Base-by-base conservation (phyloP, 345 rosid species). In the Mangifera indica region DNA sequence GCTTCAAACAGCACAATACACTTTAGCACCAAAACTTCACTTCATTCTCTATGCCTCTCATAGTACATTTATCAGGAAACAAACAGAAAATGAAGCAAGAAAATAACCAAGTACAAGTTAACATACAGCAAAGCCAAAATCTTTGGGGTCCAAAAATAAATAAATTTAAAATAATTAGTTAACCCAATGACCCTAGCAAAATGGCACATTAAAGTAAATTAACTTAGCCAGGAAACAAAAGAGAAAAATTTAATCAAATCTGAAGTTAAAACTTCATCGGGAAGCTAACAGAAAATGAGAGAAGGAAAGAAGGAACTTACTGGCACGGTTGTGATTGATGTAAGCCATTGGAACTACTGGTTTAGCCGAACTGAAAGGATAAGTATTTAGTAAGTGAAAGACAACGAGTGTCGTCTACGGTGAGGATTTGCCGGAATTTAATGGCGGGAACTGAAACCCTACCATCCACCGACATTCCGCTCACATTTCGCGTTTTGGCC, bases 401-500 rank as follows among this genome's bases (percentile, higher is more conserved):
- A 21, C 5, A 17, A 20, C 13, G n/a, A 63, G n/a, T 22, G 55
- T 46, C 42, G 40, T 24, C 20, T 13, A 14, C 34, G 37, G 21
- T 14, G 22, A 46, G 12, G 24, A 6, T 25, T 25, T 0, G 68
- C 54, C 68, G 55, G 55, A 24, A 45, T 45, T 5, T 46, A 22
- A 46, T 48, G 69, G 69, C 69, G 69, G 53, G 54, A 65, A 48
- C 69, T 4, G 40, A 48, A 65, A 65, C 40, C 69, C 55, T 46
- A 46, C 56, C 69, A 22, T 18, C 54, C 37, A 34, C 53, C 54
- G 54, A 63, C 29, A 11, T 18, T 63, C 55, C 55, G 21, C 54
- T 7, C 21, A 45, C 67, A 24, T 24, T 8, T 48, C 10, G 40
- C 34, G 3, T 48, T 64, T 49, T 49, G 70, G 10, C 42, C 58